phyloP scores from a whole-genome alignment of 495 filamentous ascomycete species.

The Astrothelium macrocarpum region DNA sequence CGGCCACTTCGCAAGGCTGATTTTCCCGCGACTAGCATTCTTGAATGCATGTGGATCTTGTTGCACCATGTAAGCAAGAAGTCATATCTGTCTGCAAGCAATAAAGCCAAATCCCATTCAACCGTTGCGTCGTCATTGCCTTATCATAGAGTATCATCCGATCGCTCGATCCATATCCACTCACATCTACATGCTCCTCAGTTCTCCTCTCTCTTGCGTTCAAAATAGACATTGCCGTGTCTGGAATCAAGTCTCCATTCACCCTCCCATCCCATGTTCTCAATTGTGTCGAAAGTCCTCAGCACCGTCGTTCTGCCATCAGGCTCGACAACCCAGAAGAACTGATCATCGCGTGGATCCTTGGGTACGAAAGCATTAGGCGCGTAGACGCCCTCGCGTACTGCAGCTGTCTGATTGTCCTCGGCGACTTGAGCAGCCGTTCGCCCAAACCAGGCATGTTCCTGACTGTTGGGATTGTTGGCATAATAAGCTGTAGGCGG shows the following conservation, averaged over 20 bases:
- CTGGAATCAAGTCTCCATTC: background rate
- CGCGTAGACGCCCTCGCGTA: slow-evolving; percentile 24
- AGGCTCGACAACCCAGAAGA: slow-evolving; percentile 28
- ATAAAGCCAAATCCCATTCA: background rate
- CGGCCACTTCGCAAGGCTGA: background rate
- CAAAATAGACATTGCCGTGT: background rate
- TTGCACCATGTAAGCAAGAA: background rate
- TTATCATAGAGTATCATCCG: background rate
- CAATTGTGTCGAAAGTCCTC: background rate
- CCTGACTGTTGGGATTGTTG: slow-evolving; percentile 2
- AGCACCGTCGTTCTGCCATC: slow-evolving; percentile 15
- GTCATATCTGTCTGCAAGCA: background rate
- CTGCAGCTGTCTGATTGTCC: slow-evolving; percentile 29
- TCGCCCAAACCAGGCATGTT: slow-evolving; percentile 20
- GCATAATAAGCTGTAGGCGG: background rate
- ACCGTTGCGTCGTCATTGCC: background rate
- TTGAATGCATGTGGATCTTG: background rate
- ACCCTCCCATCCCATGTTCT: slow-evolving; percentile 2
- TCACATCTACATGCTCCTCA: background rate
- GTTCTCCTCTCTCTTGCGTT: background rate
- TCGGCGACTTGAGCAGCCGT: slow-evolving; percentile 26
- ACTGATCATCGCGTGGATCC: slow-evolving; percentile 26
- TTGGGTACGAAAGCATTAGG: slow-evolving; percentile 23
- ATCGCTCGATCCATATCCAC: background rate
- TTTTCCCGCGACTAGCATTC: background rate